Evolutionary conservation across 1,139 yeast species (phyloP).

Genomic region (Suhomyces kunorum): DNA sequence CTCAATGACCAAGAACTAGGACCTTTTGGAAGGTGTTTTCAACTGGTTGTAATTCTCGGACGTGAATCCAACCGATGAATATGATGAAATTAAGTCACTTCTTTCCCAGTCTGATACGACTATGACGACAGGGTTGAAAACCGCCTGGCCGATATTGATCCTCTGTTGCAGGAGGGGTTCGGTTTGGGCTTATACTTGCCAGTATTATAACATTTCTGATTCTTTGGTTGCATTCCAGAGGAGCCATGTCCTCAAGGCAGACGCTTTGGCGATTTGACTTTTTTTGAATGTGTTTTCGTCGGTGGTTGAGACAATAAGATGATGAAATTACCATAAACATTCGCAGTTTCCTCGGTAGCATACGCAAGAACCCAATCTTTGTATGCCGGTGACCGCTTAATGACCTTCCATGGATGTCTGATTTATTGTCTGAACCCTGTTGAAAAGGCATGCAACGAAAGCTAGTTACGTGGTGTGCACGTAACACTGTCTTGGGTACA

Average conservation of each 20-base stretch:
- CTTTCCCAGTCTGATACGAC: constrained; percentile 86
- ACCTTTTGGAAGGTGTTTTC: constrained; percentile 11
- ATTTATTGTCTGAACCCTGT: constrained; percentile 21
- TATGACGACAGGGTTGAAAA: constrained; percentile 81
- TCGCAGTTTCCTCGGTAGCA: constrained; percentile 95
- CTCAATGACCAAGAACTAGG: constrained; percentile 6
- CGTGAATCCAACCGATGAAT: constrained; percentile 17
- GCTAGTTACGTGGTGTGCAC: neutral
- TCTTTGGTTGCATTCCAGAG: constrained; percentile 24
- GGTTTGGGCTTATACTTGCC: constrained; percentile 73
- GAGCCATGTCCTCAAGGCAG: constrained; percentile 15
- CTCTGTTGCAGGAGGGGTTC: constrained; percentile 40
- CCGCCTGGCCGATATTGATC: constrained; percentile 43
- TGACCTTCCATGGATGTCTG: constrained; percentile 78
- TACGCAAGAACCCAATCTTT: constrained; percentile 75
- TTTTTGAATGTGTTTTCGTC: constrained; percentile 13
- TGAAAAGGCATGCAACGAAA: constrained; percentile 12
- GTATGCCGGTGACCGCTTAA: constrained; percentile 80
- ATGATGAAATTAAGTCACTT: constrained; percentile 67
- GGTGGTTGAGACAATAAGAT: constrained; percentile 30
- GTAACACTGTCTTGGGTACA: neutral
- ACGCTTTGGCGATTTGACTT: constrained; percentile 13
- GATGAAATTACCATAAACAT: constrained; percentile 80
- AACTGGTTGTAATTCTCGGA: constrained; percentile 10
- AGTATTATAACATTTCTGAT: constrained; percentile 76